Evolutionary conservation across 768 basidiomycete genomes (phyloP), one percentile per base, ranked within the genome.

Genomic region (Boletus reticuloceps): DNA sequence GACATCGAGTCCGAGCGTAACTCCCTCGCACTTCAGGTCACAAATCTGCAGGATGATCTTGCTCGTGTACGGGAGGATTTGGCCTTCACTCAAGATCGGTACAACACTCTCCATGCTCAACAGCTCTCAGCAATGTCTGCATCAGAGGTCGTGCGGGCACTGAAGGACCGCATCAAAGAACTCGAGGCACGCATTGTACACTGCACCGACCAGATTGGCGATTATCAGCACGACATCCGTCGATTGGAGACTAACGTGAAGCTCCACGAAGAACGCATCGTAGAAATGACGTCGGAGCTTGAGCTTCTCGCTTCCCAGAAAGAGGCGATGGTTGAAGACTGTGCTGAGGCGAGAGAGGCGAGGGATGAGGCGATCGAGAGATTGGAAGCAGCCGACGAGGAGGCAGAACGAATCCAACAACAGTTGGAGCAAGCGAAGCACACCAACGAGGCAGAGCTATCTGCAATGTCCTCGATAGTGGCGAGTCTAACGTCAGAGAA

Each of bases 261-360:
- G 52, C 72, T 92, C 34, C 84, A 89, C 53, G 91, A 93, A 66
- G 90, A 92, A 27, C 78, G 88, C 8, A 69, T 91, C 38, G 69
- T 66, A 4, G 91, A 92, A 73, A 80, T 89, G 81, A 84, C 79
- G 4, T 69, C 66, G 17, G 91, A 93, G 61, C 68, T 90, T 54
- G 89, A 89, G 63, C 79, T 80, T 56, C 73, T 85, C 54, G 75
- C 72, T 20, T 78, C 82, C 6, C 81, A 91, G 74, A 89, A 86
- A 67, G 82, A 83, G 53, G 84, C 88, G 2, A 89, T 93, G 87
- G 82, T 92, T 0, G 89, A 91, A 58, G 91, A 93, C 64, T 92
- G 91, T 62, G 85, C 85, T 5, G 83, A 86, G 51, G 89, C 88
- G 3, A 77, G 91, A 50, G 86, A 86, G 51, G 81, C 85, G 20